A percentile compares a stretch with the other conserved stretches of the same genome.
Evolutionary conservation across 208 protist genomes (phyloP).

Genomic region (Leptomonas pyrrhocoris): DNA sequence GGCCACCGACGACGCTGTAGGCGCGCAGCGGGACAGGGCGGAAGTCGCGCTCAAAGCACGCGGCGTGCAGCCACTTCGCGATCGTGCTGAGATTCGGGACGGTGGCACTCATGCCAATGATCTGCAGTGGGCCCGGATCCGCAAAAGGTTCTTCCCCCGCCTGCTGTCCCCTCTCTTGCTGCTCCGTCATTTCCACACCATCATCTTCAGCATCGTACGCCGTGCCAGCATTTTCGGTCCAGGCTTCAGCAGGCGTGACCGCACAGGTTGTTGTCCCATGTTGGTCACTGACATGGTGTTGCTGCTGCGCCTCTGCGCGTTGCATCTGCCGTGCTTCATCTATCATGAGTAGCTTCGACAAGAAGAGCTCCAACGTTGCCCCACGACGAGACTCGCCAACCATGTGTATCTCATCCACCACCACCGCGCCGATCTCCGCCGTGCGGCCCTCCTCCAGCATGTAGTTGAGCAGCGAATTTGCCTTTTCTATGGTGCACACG

Average conservation of each 20-base stretch:
- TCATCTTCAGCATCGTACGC: neutral
- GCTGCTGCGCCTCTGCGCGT: neutral
- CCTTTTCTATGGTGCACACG: conserved; percentile 96
- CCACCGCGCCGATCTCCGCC: conserved; percentile 76
- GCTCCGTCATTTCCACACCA: neutral
- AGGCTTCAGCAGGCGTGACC: neutral
- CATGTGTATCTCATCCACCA: conserved; percentile 97
- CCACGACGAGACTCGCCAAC: conserved; percentile 86
- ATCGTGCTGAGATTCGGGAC: conserved; percentile 86
- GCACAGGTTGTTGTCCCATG: neutral
- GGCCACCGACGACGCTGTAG: conserved; percentile 68
- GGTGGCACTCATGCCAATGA: conserved; percentile 95
- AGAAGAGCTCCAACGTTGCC: conserved; percentile 82
- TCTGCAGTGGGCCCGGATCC: conserved; percentile 55
- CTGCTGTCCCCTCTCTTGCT: too few species aligned
- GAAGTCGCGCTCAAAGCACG: conserved; percentile 71
- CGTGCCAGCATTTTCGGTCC: neutral
- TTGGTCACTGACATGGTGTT: neutral
- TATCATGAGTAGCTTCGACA: conserved; percentile 83
- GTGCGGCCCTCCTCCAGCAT: conserved; percentile 70
- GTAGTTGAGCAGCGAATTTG: conserved; percentile 88
- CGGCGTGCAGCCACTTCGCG: conserved; percentile 81
- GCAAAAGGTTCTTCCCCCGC: neutral
- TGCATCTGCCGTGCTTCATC: conserved; percentile 14
- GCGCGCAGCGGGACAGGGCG: conserved; percentile 80